A percentile compares a stretch with the other conserved stretches of the same genome.
phyloP scores from a whole-genome alignment of 441 rosid species.

The Syzygium syzygioides region DNA sequence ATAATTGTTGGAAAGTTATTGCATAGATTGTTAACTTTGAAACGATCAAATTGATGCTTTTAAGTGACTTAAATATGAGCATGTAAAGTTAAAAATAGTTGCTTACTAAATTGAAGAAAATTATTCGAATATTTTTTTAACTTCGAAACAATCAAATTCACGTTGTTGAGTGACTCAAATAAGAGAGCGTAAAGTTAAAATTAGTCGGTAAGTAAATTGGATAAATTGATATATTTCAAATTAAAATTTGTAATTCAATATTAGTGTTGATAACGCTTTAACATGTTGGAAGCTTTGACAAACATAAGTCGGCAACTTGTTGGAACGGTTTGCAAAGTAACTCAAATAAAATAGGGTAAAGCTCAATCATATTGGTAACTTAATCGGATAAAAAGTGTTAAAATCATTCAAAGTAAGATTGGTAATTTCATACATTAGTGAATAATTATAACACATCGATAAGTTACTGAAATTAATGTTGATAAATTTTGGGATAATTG shows the following conservation, averaged over 20 bases:
- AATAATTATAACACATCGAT: neutral
- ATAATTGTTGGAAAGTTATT: neutral
- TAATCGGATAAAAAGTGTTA: neutral
- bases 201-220: neutral
- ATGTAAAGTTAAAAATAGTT: neutral
- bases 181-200: neutral
- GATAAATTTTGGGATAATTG: no score
- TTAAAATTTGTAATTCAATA: neutral
- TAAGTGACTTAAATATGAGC: neutral
- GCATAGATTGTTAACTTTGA: neutral
- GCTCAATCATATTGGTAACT: neutral
- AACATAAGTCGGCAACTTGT: neutral
- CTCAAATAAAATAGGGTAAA: neutral
- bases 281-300: neutral
- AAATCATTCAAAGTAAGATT: neutral
- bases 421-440: neutral
- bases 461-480: neutral
- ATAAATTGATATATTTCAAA: neutral
- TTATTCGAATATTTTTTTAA: neutral
- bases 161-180: neutral
- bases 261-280: neutral
- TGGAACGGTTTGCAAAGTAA: neutral
- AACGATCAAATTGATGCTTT: neutral
- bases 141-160: neutral
- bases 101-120: neutral